These are phyloP conservation scores for Diaporthe sp. DNA, from an alignment of 2,329 filamentous ascomycete species.

Conservation along the genomic window DNA sequence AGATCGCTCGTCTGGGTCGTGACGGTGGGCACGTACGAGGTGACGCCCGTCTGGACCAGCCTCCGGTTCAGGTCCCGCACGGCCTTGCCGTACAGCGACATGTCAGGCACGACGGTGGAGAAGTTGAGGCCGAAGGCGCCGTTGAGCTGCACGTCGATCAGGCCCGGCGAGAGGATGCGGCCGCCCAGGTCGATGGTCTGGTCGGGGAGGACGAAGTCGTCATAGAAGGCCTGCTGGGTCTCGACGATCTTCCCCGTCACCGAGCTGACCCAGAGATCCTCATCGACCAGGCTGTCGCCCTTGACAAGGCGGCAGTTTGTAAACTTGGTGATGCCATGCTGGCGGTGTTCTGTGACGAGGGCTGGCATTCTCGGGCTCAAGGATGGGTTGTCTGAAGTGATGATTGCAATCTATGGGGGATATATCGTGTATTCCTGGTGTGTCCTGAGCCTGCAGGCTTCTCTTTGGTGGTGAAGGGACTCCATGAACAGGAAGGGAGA, in stretches of 20 bases:
- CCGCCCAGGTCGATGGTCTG: slow-evolving; percentile 83
- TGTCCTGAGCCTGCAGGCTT: slow-evolving; percentile 26
- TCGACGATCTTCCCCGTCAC: slow-evolving; percentile 84
- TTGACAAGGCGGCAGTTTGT: slow-evolving; percentile 87
- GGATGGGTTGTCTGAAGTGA: slow-evolving; percentile 26
- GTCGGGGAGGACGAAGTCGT: slow-evolving; percentile 77
- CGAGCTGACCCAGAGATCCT: slow-evolving; percentile 92
- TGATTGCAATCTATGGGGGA: slow-evolving; percentile 8
- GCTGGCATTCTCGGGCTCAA: slow-evolving; percentile 61
- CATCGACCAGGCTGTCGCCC: slow-evolving; percentile 75
- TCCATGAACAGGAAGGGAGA: slow-evolving; percentile 30
- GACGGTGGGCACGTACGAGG: slow-evolving; percentile 85
- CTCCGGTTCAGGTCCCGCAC: slow-evolving; percentile 76
- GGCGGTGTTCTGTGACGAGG: slow-evolving; percentile 55
- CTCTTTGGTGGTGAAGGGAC: slow-evolving; percentile 16
- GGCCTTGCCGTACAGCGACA: slow-evolving; percentile 76
- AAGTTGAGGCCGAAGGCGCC: slow-evolving; percentile 95
- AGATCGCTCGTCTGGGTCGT: slow-evolving; percentile 85
- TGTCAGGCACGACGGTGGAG: slow-evolving; percentile 77
- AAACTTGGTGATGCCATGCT: slow-evolving; percentile 81
- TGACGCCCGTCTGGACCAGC: slow-evolving; percentile 83
- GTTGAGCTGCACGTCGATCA: slow-evolving; percentile 94
- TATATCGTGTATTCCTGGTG: not conserved
- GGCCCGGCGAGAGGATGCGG: slow-evolving; percentile 85
- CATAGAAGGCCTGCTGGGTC: slow-evolving; percentile 77